Percentiles rank a stretch among this genome's conserved stretches.
These are phyloP conservation scores for Aspergillus kassunensis DNA, from an alignment of 495 filamentous ascomycete genomes.

Conservation along the genomic window DNA sequence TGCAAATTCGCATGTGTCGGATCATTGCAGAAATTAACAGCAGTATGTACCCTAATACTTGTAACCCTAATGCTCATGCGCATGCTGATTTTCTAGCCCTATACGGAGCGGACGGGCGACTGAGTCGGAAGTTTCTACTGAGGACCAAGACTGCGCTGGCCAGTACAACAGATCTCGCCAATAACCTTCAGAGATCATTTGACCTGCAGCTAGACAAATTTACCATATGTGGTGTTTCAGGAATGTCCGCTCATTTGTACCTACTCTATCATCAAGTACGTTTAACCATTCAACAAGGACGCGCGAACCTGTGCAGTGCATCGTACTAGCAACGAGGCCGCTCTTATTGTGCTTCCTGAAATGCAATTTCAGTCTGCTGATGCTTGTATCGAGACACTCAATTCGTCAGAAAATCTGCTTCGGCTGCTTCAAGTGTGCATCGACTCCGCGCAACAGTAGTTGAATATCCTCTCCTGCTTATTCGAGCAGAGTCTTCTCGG, in stretches of 20 bases:
- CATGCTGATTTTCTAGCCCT: conserved; percentile 23
- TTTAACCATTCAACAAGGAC: background rate
- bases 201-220: conserved; percentile 29
- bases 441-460: conserved; percentile 38
- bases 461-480: conserved; percentile 35
- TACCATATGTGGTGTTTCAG: conserved; percentile 32
- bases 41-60: conserved; percentile 23
- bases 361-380: conserved; percentile 31
- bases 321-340: conserved; percentile 40
- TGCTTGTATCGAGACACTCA: conserved; percentile 21
- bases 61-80: background rate
- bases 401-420: conserved; percentile 29
- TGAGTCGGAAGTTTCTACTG: conserved; percentile 37
- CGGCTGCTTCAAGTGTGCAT: conserved; percentile 39
- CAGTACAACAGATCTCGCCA: conserved; percentile 34
- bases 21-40: conserved; percentile 39
- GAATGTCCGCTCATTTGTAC: conserved; percentile 41
- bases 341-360: conserved; percentile 36
- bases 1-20: conserved; percentile 41
- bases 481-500: conserved; percentile 39
- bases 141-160: conserved; percentile 39
- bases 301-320: conserved; percentile 24
- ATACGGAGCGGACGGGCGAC: conserved; percentile 40
- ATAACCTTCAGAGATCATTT: conserved; percentile 33
- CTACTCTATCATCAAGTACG: conserved; percentile 41